A percentile compares a stretch with the other conserved stretches of the same genome.
These are phyloP conservation scores for Sarocladium strictum DNA, from an alignment of 2,329 filamentous ascomycete genomes.

Conservation along the genomic window DNA sequence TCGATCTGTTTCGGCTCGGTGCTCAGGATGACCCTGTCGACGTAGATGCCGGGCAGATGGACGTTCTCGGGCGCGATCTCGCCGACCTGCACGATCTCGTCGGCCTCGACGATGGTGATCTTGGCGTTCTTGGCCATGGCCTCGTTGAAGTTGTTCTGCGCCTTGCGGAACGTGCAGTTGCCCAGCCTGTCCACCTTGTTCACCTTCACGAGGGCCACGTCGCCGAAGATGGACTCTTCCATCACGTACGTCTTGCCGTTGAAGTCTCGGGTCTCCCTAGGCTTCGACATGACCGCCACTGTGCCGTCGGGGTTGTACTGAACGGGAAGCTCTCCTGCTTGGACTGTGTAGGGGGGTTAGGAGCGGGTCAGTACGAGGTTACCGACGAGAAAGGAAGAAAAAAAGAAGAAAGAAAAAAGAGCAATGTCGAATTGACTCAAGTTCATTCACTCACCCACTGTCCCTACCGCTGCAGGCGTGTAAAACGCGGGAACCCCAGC, in stretches of 20 bases:
- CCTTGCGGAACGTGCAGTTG: constrained; percentile 83
- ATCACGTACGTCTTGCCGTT: constrained; percentile 85
- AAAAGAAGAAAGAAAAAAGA: no score
- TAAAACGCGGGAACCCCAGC: constrained; percentile 91
- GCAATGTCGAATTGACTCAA: background rate
- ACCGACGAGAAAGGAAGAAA: background rate
- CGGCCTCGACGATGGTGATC: constrained; percentile 86
- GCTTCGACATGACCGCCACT: constrained; percentile 67
- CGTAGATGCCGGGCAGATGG: constrained; percentile 85
- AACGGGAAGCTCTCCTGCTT: constrained; percentile 82
- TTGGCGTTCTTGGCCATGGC: constrained; percentile 90
- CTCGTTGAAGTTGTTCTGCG: constrained; percentile 89
- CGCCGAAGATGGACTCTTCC: constrained; percentile 80
- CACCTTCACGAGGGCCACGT: constrained; percentile 90
- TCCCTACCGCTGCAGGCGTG: constrained; percentile 80
- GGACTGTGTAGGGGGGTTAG: no score
- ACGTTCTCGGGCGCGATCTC: constrained; percentile 79
- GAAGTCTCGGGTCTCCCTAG: constrained; percentile 88
- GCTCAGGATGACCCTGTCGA: constrained; percentile 45
- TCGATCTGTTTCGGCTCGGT: constrained; percentile 74
- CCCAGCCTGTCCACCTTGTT: constrained; percentile 89
- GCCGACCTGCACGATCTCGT: constrained; percentile 86
- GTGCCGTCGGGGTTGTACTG: constrained; percentile 72
- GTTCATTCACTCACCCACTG: constrained; percentile 40
- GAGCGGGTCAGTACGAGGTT: no score